Evolutionary conservation across 129 eudicot genomes (phyloP).

Genomic region (Flaveria trinervia): DNA sequence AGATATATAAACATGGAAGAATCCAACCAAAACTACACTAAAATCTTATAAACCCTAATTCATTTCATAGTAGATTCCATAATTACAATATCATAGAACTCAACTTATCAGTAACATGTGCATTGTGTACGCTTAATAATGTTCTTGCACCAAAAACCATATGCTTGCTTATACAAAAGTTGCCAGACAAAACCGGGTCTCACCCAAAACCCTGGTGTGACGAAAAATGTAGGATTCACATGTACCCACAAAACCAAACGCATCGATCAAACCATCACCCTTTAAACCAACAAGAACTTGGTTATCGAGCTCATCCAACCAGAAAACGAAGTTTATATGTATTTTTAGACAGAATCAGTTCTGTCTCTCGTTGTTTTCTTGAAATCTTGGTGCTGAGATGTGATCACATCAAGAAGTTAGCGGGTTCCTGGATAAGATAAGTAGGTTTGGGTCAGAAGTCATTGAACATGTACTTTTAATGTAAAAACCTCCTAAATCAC

Average conservation of each 20-base stretch:
- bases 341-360: constrained; percentile 41
- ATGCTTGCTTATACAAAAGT: constrained; percentile 36
- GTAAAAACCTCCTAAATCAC: too few species aligned
- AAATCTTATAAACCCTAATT: constrained; percentile 38
- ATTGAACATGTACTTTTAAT: too few species aligned
- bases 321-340: constrained; percentile 21
- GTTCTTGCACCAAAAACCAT: constrained; percentile 42
- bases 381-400: constrained; percentile 53
- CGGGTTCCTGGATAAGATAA: not conserved
- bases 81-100: constrained; percentile 50
- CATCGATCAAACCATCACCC: constrained; percentile 33
- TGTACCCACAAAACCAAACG: constrained; percentile 36
- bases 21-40: constrained; percentile 27
- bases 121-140: constrained; percentile 38
- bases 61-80: constrained; percentile 42
- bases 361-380: constrained; percentile 45
- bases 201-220: constrained; percentile 17
- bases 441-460: not conserved
- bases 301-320: constrained; percentile 33
- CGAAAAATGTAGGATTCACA: constrained; percentile 29
- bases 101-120: constrained; percentile 39
- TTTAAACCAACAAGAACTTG: constrained; percentile 34
- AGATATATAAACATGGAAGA: constrained; percentile 9
- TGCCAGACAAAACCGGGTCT: constrained; percentile 29
- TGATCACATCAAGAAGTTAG: constrained; percentile 5